phyloP scores from a whole-genome alignment of 1,284 basidiomycete species.

The Peniophora sp. region DNA sequence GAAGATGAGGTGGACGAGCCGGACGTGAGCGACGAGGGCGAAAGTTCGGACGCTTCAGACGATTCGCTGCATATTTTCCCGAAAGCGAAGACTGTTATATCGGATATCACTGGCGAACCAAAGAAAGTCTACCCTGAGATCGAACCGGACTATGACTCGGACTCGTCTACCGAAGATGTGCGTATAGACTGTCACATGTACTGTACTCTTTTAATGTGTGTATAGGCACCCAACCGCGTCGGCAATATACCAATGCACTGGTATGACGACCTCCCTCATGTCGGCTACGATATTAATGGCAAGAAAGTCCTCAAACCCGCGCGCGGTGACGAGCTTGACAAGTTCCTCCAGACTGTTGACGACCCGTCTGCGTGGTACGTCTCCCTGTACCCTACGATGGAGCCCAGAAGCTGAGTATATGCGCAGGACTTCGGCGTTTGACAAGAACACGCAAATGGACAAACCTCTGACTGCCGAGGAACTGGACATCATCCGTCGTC shows the following conservation, averaged over 20 bases:
- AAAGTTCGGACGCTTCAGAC: constrained; percentile 20
- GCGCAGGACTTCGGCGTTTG: constrained; percentile 83
- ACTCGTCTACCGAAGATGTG: constrained; percentile 96
- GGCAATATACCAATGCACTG: constrained; percentile 96
- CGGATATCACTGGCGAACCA: constrained; percentile 80
- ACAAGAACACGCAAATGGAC: constrained; percentile 83
- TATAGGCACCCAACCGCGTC: constrained; percentile 84
- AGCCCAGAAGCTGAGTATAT: not conserved
- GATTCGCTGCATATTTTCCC: constrained; percentile 46
- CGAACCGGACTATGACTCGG: constrained; percentile 93
- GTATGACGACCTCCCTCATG: constrained; percentile 99
- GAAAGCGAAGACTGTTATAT: constrained; percentile 61
- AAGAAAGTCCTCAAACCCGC: constrained; percentile 93
- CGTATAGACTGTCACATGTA: constrained; percentile 25
- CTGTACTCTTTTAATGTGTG: constrained; percentile 4
- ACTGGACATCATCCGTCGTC: constrained; percentile 87
- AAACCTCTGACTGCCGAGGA: constrained; percentile 88
- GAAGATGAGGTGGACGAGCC: constrained; percentile 27
- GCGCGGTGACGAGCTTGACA: constrained; percentile 94
- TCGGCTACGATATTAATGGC: constrained; percentile 95
- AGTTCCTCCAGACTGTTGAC: constrained; percentile 91
- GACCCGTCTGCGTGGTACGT: constrained; percentile 84
- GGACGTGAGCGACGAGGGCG: constrained; percentile 22
- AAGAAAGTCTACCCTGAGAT: constrained; percentile 92
- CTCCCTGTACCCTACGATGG: not conserved